Base-by-base conservation (phyloP, 257 asterid species). In the Solanum bulbocastanum region DNA sequence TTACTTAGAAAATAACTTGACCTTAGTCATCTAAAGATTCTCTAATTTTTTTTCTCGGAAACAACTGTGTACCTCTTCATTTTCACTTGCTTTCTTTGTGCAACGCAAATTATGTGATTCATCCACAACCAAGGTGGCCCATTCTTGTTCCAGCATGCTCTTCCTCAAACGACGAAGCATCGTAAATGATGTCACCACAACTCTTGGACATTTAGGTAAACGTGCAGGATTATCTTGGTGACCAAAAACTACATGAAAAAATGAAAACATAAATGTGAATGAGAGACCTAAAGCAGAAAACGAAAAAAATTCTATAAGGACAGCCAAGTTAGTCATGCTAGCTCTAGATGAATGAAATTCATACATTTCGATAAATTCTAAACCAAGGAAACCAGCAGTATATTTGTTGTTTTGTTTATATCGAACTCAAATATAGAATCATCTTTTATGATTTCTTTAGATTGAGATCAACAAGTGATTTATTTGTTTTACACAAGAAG, bases 71-170 rank as follows among this genome's bases (percentile, higher is more conserved):
- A 96, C 99, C 98, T 96, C 98, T 84, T 95, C 96, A 49, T 91
- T 90, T 90, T 97, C 99, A 85, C 93, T 81, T 85, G 88, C 86
- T 89, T 94, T 95, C 90, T 93, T 96, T 88, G 90, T 89, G 91
- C 98, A 96, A 74, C 90, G 97, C 82, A 97, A 87, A 89, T 97
- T 94, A 92, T 97, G 99, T 52, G 99, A 97, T 91, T 97, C 99
- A 82, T 97, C 99, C 84, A 97, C 92, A 86, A 97, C 94, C 92
- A 95, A 86, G 89, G 96, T 94, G 82, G 75, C 96, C 99, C 99
- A 96, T 88, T 96, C 96, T 89, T 89, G 95, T 86, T 91, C 94
- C 93, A 93, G 87, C 93, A 97, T 94, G 90, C 94, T 95, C 87
- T 90, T 93, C 87, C 88, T 91, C 89, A 97, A 91, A 86, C 98